These are phyloP conservation scores for Volvox africanus DNA, from an alignment of 139 green algal species.

Conservation along the genomic window DNA sequence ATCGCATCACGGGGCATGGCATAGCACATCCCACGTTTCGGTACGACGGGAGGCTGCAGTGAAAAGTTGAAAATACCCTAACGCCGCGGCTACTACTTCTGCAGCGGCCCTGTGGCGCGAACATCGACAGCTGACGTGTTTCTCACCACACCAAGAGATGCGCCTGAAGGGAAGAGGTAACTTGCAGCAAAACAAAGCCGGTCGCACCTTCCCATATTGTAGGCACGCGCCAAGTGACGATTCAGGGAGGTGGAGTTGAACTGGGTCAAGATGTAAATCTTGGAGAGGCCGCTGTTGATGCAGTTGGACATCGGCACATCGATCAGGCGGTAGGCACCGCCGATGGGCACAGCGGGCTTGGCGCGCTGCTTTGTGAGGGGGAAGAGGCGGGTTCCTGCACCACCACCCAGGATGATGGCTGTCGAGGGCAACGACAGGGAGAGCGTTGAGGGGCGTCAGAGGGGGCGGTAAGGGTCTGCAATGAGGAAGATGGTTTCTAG, in stretches of 20 bases:
- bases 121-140: no score
- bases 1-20: no score
- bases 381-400: slow-evolving; percentile 92
- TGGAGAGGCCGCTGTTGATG: slow-evolving; percentile 98
- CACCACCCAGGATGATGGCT: slow-evolving; percentile 95
- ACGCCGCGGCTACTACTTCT: no score
- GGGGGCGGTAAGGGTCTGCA: no score
- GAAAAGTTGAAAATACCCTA: no score
- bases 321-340: slow-evolving; percentile 98
- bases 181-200: no score
- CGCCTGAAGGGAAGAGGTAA: no score
- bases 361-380: slow-evolving; percentile 93
- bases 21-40: no score
- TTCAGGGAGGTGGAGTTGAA: slow-evolving; percentile 99
- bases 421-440: neutral
- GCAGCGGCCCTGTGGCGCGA: no score
- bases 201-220: slow-evolving; percentile 90
- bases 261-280: slow-evolving; percentile 98
- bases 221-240: slow-evolving; percentile 94
- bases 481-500: no score
- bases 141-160: no score
- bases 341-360: slow-evolving; percentile 98
- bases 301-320: slow-evolving; percentile 99
- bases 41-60: no score
- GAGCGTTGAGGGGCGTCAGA: neutral